Base-by-base conservation (phyloP, 768 basidiomycete species). In the Kwoniella botswanensis region DNA sequence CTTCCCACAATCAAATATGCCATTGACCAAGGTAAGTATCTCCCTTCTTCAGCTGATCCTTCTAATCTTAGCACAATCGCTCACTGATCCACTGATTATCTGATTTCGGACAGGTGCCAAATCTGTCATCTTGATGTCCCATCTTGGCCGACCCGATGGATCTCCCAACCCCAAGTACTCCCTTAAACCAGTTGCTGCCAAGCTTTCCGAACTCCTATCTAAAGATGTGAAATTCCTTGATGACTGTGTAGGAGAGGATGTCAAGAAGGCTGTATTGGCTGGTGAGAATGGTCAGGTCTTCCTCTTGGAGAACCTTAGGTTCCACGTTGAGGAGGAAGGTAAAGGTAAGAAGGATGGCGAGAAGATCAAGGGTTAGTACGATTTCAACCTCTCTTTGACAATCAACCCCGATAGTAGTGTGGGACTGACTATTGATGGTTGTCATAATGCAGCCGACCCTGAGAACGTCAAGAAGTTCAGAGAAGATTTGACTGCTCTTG, bases 291-390 rank as follows among this genome's bases (percentile, higher is more conserved):
- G 85, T 10, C 79, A 85, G 59, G 92, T 95, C 60, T 87, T 98
- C 85, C 88, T 99, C 68, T 89, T 99, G 80, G 96, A 99, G 86
- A 99, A 99, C 86, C 87, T 99, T 63, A 92, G 96, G 71, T 99
- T 97, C 89, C 93, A 98, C 85, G 94, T 93, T 75, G 96, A 96
- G 81, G 96, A 99, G 86, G 96, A 99, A 85, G 96, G 96, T 77
- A 96, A 96, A 86, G 94, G 94, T 84, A 90, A 92, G 84, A 93
- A 96, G 63, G 94, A 94, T 59, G 79, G 74, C 44, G 89, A 90
- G 79, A 99, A 99, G 87, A 91, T 88, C 77, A 98, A 98, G 86
- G 96, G 83, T 84, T 6, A 9, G 35, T 35, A 9, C 35, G 7
- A 6, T 35, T 26, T 35, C 35, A 35, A 35, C 3, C 35, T 35